A percentile compares a stretch with the other conserved stretches of the same genome.
phyloP scores from a whole-genome alignment of 768 basidiomycete species.

The Calocybe gangraenosa region DNA sequence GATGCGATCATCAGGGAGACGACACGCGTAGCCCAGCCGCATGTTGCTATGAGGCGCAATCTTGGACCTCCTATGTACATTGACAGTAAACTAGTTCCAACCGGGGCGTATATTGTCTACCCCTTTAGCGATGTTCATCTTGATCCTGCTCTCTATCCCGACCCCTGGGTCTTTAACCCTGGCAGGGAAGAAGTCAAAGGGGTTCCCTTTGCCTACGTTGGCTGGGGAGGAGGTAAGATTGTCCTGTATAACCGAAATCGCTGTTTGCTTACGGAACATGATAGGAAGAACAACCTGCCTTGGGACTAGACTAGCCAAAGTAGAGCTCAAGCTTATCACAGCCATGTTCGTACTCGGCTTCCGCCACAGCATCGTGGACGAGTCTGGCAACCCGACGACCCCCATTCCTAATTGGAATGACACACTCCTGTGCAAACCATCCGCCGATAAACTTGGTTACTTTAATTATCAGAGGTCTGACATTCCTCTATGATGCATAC shows the following conservation, averaged over 20 bases:
- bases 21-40: slow-evolving; percentile 73
- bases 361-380: slow-evolving; percentile 55
- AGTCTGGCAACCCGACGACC: slow-evolving; percentile 37
- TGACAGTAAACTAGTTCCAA: slow-evolving; percentile 64
- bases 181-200: slow-evolving; percentile 39
- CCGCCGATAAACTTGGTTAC: slow-evolving; percentile 49
- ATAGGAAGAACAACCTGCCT: slow-evolving; percentile 68
- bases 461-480: slow-evolving; percentile 44
- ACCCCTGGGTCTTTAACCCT: slow-evolving; percentile 80
- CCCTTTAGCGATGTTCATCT: slow-evolving; percentile 81
- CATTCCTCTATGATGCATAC: slow-evolving; percentile 28
- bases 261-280: too few species aligned
- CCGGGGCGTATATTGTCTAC: slow-evolving; percentile 73
- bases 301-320: slow-evolving; percentile 69
- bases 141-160: slow-evolving; percentile 63
- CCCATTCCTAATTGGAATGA: slow-evolving; percentile 76
- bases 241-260: too few species aligned
- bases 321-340: slow-evolving; percentile 68
- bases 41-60: slow-evolving; percentile 78
- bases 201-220: slow-evolving; percentile 59
- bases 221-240: slow-evolving; percentile 74
- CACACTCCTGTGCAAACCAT: slow-evolving; percentile 57
- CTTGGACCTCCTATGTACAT: slow-evolving; percentile 69
- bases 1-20: slow-evolving; percentile 76
- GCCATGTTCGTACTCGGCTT: slow-evolving; percentile 67